Evolutionary conservation across 805 yeast species (phyloP).

Genomic region (Scheffersomyces amazonensis): DNA sequence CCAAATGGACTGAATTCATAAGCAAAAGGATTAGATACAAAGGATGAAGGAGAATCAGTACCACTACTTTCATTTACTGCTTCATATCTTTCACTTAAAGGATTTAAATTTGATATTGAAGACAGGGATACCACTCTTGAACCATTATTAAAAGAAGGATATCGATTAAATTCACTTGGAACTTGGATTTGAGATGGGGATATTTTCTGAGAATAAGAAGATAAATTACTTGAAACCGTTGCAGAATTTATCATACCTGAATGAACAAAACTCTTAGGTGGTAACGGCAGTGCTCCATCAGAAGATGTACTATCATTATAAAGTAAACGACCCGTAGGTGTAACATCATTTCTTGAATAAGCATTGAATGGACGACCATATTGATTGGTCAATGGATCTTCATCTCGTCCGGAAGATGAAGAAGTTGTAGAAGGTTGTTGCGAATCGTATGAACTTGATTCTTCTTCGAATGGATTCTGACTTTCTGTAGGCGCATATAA

Average conservation of each 20-base stretch:
- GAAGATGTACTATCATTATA: slow-evolving; percentile 1
- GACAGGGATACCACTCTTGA: slow-evolving; percentile 55
- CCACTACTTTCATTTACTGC: neutral
- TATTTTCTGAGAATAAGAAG: neutral
- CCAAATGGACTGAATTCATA: slow-evolving; percentile 85
- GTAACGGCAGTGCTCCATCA: neutral
- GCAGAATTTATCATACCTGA: neutral
- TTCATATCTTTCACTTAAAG: neutral
- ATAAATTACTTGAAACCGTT: neutral
- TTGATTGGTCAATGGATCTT: neutral
- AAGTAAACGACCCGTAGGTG: neutral
- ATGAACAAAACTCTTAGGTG: neutral
- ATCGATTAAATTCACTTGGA: slow-evolving; percentile 63
- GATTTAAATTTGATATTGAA: slow-evolving; percentile 15
- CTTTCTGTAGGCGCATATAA: neutral
- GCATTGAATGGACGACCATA: slow-evolving; percentile 5
- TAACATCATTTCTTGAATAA: neutral
- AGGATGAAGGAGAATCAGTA: neutral
- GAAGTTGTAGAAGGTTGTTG: slow-evolving; percentile 1
- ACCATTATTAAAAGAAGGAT: slow-evolving; percentile 54
- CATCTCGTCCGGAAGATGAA: neutral
- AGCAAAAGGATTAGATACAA: slow-evolving; percentile 22
- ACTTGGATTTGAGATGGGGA: slow-evolving; percentile 18
- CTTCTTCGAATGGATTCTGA: slow-evolving; percentile 6
- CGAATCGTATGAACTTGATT: slow-evolving; percentile 2